These are phyloP conservation scores for Backusella psychrophila DNA, from an alignment of 192 early-diverging fungal species.

Conservation along the genomic window DNA sequence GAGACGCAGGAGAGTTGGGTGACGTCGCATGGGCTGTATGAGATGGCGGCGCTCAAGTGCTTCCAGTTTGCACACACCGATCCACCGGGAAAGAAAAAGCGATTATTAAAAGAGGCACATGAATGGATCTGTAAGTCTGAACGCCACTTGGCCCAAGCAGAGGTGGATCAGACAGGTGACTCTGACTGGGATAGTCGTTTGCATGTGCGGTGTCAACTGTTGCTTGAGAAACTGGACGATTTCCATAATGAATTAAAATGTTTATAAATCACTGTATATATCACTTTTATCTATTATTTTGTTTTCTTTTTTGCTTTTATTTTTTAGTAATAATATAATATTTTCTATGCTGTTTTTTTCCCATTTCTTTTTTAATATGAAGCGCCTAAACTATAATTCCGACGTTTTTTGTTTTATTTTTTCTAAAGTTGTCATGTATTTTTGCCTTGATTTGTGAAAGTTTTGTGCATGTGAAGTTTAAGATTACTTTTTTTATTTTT, in stretches of 20 bases:
- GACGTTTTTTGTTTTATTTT: background rate
- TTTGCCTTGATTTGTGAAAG: background rate
- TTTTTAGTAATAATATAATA: too few relatives aligned
- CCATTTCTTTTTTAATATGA: background rate
- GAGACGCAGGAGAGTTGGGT: conserved; percentile 29
- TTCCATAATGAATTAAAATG: conserved; percentile 30
- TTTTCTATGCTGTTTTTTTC: too few relatives aligned
- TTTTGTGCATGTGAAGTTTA: conserved; percentile 1
- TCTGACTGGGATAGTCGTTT: conserved; percentile 30
- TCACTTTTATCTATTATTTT: background rate
- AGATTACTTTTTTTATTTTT: background rate
- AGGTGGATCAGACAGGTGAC: conserved; percentile 10
- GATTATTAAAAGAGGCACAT: conserved; percentile 13
- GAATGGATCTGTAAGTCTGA: conserved; percentile 16
- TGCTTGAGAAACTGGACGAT: conserved; percentile 27
- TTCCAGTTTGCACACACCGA: conserved; percentile 4
- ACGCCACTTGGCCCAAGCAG: background rate
- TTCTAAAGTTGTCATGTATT: background rate
- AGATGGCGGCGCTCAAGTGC: conserved; percentile 23
- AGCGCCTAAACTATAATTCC: background rate
- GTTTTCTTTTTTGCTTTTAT: too few relatives aligned
- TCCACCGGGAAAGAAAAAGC: background rate
- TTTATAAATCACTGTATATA: background rate
- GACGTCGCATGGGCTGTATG: conserved; percentile 20
- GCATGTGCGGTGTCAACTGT: conserved; percentile 36